These are phyloP conservation scores for Penicillium sumatraense DNA, from an alignment of 2,329 filamentous ascomycete species.

Conservation along the genomic window DNA sequence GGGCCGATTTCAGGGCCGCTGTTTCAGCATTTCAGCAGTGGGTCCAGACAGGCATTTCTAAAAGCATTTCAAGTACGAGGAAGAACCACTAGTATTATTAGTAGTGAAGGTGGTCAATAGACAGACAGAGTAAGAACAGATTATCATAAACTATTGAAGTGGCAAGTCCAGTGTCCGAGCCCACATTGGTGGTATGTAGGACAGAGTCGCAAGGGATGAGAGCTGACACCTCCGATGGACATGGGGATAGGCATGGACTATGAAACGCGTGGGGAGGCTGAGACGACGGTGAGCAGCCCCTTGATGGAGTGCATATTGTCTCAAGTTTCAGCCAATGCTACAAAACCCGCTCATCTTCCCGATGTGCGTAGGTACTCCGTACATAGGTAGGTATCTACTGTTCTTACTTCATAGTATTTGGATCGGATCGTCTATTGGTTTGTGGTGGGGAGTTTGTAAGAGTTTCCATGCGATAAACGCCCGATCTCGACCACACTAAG, in stretches of 20 bases:
- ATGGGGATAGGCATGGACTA: too few relatives aligned
- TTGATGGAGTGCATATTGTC: neutral
- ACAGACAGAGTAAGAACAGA: neutral
- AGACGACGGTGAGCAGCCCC: neutral
- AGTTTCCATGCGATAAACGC: constrained; percentile 18
- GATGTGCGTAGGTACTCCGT: too few relatives aligned
- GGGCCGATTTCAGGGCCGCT: constrained; percentile 8
- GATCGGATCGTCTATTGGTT: neutral
- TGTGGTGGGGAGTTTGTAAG: constrained; percentile 2
- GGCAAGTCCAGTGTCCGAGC: neutral
- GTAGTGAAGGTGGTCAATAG: too few relatives aligned
- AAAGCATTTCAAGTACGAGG: too few relatives aligned
- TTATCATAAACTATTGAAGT: neutral
- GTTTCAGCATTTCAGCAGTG: constrained; percentile 19
- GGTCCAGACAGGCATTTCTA: neutral
- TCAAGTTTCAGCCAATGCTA: constrained; percentile 1
- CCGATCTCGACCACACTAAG: constrained; percentile 20
- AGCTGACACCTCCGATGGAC: neutral
- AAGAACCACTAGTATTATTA: neutral
- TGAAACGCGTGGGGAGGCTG: constrained; percentile 1
- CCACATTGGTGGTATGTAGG: neutral
- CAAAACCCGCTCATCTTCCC: neutral
- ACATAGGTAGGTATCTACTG: too few relatives aligned
- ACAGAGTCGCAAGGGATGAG: neutral
- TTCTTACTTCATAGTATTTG: neutral